phyloP scores from a whole-genome alignment of 2,329 filamentous ascomycete genomes.

The Aspergillus jensenii region DNA sequence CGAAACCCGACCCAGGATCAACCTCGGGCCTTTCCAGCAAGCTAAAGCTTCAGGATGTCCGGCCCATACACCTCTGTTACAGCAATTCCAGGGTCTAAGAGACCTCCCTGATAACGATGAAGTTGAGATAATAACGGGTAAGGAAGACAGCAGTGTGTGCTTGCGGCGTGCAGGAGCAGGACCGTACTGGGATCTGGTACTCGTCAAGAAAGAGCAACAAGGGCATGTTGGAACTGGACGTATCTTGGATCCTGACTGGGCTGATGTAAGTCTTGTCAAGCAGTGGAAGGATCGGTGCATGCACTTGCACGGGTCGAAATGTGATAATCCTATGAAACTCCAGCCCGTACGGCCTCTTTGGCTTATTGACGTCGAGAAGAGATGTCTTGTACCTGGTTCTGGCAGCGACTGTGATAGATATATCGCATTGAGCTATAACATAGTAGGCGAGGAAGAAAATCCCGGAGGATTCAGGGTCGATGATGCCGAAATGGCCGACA shows the following conservation, averaged over 20 bases:
- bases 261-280: neutral
- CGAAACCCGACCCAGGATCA: neutral
- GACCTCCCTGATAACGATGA: neutral
- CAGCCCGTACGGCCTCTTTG: neutral
- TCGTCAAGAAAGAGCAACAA: neutral
- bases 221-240: neutral
- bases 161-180: neutral
- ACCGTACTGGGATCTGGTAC: neutral
- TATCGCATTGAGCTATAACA: neutral
- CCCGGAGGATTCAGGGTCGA: neutral
- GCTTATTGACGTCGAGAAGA: neutral
- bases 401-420: neutral
- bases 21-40: neutral
- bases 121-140: neutral
- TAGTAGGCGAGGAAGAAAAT: neutral
- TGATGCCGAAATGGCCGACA: neutral
- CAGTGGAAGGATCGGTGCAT: neutral
- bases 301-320: neutral
- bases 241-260: neutral
- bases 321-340: neutral
- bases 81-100: neutral
- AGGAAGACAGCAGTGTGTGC: rapidly evolving
- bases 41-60: neutral
- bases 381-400: neutral
- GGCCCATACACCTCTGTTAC: neutral